Evolutionary conservation across 768 basidiomycete genomes (phyloP).

Genomic region (Kwoniella botswanensis): DNA sequence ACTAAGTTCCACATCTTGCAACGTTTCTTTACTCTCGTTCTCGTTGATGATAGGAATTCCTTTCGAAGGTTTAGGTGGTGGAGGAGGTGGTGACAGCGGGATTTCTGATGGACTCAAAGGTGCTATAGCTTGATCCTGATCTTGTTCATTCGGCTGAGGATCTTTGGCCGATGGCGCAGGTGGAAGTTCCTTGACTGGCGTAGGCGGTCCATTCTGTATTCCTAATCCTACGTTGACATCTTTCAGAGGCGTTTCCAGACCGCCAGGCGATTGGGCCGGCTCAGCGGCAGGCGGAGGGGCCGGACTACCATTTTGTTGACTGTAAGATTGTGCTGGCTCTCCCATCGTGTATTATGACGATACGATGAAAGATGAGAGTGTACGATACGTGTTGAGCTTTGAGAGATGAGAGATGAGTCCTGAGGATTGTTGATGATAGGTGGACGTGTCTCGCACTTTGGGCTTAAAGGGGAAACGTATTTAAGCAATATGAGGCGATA

Average conservation of each 20-base stretch:
- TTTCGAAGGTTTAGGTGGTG: constrained; percentile 22
- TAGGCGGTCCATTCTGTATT: constrained; percentile 27
- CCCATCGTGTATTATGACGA: constrained; percentile 1
- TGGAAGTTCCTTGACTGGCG: constrained; percentile 25
- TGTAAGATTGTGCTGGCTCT: neutral
- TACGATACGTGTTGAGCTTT: too few relatives aligned
- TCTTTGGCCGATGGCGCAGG: constrained; percentile 14
- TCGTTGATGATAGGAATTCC: constrained; percentile 8
- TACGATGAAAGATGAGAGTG: neutral
- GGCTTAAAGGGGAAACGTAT: too few relatives aligned
- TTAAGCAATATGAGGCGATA: too few relatives aligned
- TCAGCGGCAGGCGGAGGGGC: constrained; percentile 2
- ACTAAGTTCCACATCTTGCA: constrained; percentile 37
- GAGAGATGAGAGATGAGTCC: too few relatives aligned
- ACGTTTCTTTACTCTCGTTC: constrained; percentile 31
- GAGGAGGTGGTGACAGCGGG: constrained; percentile 29
- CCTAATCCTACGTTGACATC: constrained; percentile 15
- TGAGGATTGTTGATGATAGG: neutral
- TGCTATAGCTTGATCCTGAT: constrained; percentile 1
- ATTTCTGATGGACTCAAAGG: constrained; percentile 16
- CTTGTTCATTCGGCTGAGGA: neutral
- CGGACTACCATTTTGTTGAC: neutral
- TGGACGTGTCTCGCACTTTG: neutral
- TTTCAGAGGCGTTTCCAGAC: constrained; percentile 3
- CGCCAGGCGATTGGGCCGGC: neutral